Evolutionary conservation across 1,284 basidiomycete genomes (phyloP).

Genomic region (Puccinia polysora): DNA sequence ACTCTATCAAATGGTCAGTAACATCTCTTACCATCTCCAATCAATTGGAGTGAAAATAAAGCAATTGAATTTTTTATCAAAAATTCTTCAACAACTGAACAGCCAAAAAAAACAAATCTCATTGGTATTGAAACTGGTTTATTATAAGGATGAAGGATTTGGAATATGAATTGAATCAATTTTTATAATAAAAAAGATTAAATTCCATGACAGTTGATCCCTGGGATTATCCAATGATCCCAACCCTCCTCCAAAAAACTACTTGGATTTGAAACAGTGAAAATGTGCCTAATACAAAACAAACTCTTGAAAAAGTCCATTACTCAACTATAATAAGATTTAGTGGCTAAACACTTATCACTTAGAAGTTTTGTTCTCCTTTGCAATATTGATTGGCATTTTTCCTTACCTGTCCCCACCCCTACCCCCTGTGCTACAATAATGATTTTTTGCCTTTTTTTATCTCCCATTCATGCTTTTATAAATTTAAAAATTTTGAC

Average conservation of each 20-base stretch:
- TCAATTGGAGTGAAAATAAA: neutral
- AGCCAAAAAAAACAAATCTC: constrained; percentile 21
- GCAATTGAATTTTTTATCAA: constrained; percentile 51
- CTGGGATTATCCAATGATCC: constrained; percentile 50
- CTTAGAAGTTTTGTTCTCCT: constrained; percentile 59
- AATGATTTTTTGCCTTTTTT: neutral
- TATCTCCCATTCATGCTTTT: neutral
- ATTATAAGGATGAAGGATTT: constrained; percentile 83
- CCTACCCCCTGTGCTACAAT: too few relatives aligned
- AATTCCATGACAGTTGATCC: constrained; percentile 47
- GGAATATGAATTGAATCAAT: constrained; percentile 92
- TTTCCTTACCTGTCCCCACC: too few relatives aligned
- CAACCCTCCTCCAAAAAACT: constrained; percentile 76
- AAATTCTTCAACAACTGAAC: neutral
- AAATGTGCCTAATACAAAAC: constrained; percentile 77
- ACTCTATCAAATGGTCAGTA: constrained; percentile 78
- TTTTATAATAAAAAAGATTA: constrained; percentile 65
- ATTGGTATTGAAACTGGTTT: constrained; percentile 76
- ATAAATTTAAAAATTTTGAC: too few relatives aligned
- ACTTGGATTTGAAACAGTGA: constrained; percentile 73
- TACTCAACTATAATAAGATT: constrained; percentile 67
- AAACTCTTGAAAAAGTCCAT: constrained; percentile 66
- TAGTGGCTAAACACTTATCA: constrained; percentile 85
- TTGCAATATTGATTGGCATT: too few relatives aligned
- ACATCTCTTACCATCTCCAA: neutral